Evolutionary conservation across 2,329 filamentous ascomycete species (phyloP), one percentile per base, ranked within the genome.

Genomic region (Alternaria viburni): DNA sequence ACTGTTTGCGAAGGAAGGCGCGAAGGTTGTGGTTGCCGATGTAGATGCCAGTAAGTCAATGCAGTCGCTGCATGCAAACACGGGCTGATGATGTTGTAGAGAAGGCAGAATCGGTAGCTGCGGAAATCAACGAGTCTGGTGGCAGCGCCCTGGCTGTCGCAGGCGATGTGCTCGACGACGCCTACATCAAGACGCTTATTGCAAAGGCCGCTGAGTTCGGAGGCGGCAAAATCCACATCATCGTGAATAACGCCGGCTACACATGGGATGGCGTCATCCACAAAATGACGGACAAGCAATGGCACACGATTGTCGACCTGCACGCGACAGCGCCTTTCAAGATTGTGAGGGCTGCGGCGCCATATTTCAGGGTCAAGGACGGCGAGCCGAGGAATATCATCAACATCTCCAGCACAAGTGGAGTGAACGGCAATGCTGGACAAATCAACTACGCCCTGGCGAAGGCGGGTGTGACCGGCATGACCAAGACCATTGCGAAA

Each of bases 261-360:
- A 97, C 93, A 1, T 97, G 93, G 92, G 93, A 97, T 79, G 93
- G 91, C 7, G 93, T 96, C 43, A 93, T 96, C 69, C 92, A 96
- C 85, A 96, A 96, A 86, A 95, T 93, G 85, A 91, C 90, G 15
- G 92, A 96, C 84, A 92, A 92, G 83, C 93, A 96, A 85, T 96
- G 92, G 92, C 91, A 96, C 66, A 93, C 91, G 54, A 97, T 97
- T 78, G 83, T 97, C 28, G 88, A 90, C 21, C 85, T 97, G 51
- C 93, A 97, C 85, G 90, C 87, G 77, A 96, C 92, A 12, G 93
- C 91, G 3, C 93, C 93, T 11, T 97, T 97, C 85, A 90, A 90
- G 78, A 89, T 97, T 57, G 84, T 96, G 65, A 73, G 93, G 58
- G 90, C 89, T 49, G 92, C 92, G 1, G 91, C 92, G 0, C 92